Conservation (phyloP, 768 basidiomycete genomes). For the Goffeauzyma gilvescens region DNA sequence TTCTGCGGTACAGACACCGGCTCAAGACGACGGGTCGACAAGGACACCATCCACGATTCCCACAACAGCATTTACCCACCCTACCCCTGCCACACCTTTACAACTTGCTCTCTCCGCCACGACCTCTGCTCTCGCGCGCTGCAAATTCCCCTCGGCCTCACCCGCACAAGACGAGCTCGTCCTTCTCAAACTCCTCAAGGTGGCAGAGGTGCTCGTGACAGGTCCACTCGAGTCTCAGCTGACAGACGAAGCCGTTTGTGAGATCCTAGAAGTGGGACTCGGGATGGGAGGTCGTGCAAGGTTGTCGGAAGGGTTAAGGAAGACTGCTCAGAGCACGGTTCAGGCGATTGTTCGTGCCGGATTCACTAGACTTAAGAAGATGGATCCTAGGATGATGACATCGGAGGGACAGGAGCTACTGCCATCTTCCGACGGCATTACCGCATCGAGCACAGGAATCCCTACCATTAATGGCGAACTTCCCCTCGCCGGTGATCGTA, state of each 20-base stretch:
- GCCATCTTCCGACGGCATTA: too few relatives aligned
- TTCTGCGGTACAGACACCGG: not conserved
- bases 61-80: not conserved
- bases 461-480: too few relatives aligned
- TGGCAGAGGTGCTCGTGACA: constrained; percentile 68
- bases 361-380: constrained; percentile 45
- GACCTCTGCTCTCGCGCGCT: constrained; percentile 76
- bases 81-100: constrained; percentile 39
- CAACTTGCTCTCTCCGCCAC: constrained; percentile 51
- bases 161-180: constrained; percentile 96
- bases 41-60: constrained; percentile 7
- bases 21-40: too few relatives aligned
- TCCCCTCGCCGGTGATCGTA: too few relatives aligned
- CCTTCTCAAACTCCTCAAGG: constrained; percentile 68
- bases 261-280: constrained; percentile 92
- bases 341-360: constrained; percentile 65
- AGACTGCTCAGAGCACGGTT: constrained; percentile 49
- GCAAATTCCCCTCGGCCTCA: constrained; percentile 94
- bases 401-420: not conserved
- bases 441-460: too few relatives aligned
- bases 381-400: constrained; percentile 12
- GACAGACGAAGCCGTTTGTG: constrained; percentile 86
- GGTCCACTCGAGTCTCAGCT: constrained; percentile 44
- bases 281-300: constrained; percentile 95
- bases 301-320: constrained; percentile 31